Conservation (phyloP, 176 grass and related monocot genomes). For the Juncus effusus region DNA sequence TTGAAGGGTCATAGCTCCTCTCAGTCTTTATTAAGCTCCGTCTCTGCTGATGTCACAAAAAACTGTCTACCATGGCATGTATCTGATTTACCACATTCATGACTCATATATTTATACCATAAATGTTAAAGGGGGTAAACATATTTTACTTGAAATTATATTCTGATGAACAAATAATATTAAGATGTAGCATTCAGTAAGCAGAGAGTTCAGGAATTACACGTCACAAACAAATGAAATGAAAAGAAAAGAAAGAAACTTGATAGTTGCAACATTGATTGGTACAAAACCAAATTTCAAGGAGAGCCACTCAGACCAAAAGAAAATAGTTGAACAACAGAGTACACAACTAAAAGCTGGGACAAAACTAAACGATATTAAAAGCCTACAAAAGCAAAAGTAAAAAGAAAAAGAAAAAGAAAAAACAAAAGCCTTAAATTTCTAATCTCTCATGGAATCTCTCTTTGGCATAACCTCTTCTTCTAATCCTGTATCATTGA, state of each 20-base stretch:
- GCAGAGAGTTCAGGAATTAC: conserved; percentile 27
- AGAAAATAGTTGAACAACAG: conserved; percentile 9
- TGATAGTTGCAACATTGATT: not conserved
- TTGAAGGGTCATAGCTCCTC: too few species aligned
- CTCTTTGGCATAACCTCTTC: conserved; percentile 15
- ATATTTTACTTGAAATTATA: too few species aligned
- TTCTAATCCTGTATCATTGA: conserved; percentile 22
- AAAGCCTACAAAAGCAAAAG: not conserved
- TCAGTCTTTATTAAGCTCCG: too few species aligned
- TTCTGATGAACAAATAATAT: too few species aligned
- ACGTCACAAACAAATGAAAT: conserved; percentile 24
- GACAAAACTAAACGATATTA: conserved; percentile 31
- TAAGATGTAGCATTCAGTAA: conserved; percentile 11
- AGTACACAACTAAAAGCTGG: conserved; percentile 29
- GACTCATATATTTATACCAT: too few species aligned
- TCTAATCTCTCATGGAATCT: conserved; percentile 17
- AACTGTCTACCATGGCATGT: too few species aligned
- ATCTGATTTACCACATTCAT: too few species aligned
- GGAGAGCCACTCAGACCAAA: conserved; percentile 19
- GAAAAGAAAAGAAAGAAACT: conserved; percentile 18
- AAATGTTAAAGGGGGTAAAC: too few species aligned
- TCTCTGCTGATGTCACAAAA: too few species aligned
- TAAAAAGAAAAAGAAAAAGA: too few species aligned
- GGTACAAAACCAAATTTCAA: conserved; percentile 2
- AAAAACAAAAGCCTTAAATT: conserved; percentile 4